These are phyloP conservation scores for Boehmeria nivea DNA, from an alignment of 306 rosid genomes.

Conservation along the genomic window DNA sequence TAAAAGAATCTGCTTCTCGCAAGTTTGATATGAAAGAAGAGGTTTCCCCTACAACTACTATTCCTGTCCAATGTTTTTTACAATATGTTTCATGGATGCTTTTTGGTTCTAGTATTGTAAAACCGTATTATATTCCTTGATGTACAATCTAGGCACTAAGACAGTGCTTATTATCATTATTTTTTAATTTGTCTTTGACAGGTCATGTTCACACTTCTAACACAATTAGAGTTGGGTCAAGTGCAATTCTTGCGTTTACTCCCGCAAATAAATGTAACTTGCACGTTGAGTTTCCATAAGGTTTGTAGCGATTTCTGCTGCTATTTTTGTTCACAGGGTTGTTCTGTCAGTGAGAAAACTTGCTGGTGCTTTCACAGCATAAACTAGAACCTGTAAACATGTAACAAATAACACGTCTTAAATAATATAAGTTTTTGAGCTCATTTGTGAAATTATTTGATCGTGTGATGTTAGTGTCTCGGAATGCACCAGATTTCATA, in stretches of 20 bases:
- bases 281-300: slow-evolving; percentile 71
- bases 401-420: neutral
- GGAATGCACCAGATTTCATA: no score
- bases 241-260: slow-evolving; percentile 67
- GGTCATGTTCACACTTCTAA: slow-evolving; percentile 88
- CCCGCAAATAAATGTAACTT: slow-evolving; percentile 69
- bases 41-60: slow-evolving; percentile 49
- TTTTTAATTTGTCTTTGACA: slow-evolving; percentile 30
- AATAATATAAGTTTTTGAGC: no score
- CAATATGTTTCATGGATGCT: slow-evolving; percentile 3
- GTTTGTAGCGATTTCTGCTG: slow-evolving; percentile 26
- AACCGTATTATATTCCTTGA: neutral
- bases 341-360: neutral
- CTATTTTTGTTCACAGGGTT: neutral
- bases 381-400: no score
- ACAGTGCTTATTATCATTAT: slow-evolving; percentile 14
- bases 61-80: slow-evolving; percentile 22
- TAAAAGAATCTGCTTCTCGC: slow-evolving; percentile 81
- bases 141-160: neutral
- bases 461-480: no score
- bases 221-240: slow-evolving; percentile 88
- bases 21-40: slow-evolving; percentile 92
- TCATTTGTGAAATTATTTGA: neutral
- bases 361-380: slow-evolving; percentile 9
- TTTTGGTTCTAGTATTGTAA: slow-evolving; percentile 6